A percentile compares a stretch with the other conserved stretches of the same genome.
Conservation (phyloP, 805 yeast species). For the Barnettozyma sucrosica region DNA sequence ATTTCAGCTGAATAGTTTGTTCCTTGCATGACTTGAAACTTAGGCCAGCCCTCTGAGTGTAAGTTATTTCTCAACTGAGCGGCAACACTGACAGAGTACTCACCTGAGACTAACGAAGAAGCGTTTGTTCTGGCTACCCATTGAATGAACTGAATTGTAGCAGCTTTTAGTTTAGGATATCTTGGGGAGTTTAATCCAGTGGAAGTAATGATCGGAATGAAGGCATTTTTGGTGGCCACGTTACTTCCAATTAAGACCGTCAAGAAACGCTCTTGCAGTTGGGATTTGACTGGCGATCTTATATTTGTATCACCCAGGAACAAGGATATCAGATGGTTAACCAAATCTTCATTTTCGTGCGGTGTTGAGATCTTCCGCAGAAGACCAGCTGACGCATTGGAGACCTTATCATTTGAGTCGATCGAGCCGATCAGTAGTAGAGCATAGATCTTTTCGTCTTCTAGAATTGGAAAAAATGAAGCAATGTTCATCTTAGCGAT, state of each 20-base stretch:
- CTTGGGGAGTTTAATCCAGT: conserved; percentile 53
- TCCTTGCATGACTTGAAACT: conserved; percentile 32
- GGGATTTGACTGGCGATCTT: conserved; percentile 47
- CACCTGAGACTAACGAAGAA: conserved; percentile 9
- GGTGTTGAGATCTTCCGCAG: conserved; percentile 47
- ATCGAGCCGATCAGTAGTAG: conserved; percentile 59
- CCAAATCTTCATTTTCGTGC: conserved; percentile 41
- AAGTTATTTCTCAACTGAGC: conserved; percentile 47
- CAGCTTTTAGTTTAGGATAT: conserved; percentile 44
- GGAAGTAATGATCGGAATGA: conserved; percentile 45
- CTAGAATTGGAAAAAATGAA: conserved; percentile 32
- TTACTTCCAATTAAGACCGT: conserved; percentile 43
- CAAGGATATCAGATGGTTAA: conserved; percentile 40
- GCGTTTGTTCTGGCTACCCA: conserved; percentile 43
- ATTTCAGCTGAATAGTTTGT: conserved; percentile 31
- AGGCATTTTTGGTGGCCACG: conserved; percentile 38
- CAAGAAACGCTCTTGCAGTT: conserved; percentile 53
- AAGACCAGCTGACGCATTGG: conserved; percentile 47
- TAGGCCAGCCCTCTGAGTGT: conserved; percentile 58
- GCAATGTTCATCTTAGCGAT: conserved; percentile 36
- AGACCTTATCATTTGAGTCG: conserved; percentile 51
- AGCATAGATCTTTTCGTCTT: conserved; percentile 33
- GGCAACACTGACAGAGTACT: conserved; percentile 41
- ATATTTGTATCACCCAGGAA: conserved; percentile 42
- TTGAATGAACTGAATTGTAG: conserved; percentile 57